phyloP scores from a whole-genome alignment of 352 stramenopile species.

The Globisporangium recalcitrans region DNA sequence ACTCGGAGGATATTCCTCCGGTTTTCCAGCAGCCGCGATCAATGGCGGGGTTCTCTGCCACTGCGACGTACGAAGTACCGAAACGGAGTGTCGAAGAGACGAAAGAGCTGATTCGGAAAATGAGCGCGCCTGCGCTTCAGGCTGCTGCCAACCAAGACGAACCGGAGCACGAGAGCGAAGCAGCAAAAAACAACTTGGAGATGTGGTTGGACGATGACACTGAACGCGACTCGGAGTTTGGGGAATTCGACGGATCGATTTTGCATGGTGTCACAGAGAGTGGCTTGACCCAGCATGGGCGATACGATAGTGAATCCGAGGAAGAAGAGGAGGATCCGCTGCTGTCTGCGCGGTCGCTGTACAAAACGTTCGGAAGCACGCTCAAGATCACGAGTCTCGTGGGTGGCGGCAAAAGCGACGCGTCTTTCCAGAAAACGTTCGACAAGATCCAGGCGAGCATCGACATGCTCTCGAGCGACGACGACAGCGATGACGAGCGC shows the following conservation, averaged over 20 bases:
- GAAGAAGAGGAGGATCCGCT: conserved; percentile 32
- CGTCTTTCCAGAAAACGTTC: conserved; percentile 49
- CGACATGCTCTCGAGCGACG: conserved; percentile 49
- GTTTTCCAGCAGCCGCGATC: conserved; percentile 10
- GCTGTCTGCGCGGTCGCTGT: conserved; percentile 36
- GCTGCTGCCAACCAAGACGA: conserved; percentile 6
- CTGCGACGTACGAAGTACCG: conserved; percentile 18
- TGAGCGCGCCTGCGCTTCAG: conserved; percentile 4
- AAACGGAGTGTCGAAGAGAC: conserved; percentile 8
- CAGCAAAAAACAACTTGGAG: background rate
- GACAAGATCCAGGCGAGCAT: conserved; percentile 57
- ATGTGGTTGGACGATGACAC: background rate
- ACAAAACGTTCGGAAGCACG: conserved; percentile 41
- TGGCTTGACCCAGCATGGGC: background rate
- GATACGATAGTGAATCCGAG: background rate
- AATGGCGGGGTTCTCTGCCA: conserved; percentile 12
- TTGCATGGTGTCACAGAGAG: conserved; percentile 10
- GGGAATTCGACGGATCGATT: conserved; percentile 23
- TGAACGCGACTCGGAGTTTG: conserved; percentile 14
- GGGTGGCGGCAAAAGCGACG: conserved; percentile 26
- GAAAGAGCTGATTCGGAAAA: conserved; percentile 17
- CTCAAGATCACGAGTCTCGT: conserved; percentile 40
- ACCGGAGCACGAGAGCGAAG: conserved; percentile 16
- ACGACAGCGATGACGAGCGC: conserved; percentile 26
- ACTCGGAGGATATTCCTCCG: conserved; percentile 8